Conservation (phyloP, 75 land plant genomes). For the Pinus albicaulis region DNA sequence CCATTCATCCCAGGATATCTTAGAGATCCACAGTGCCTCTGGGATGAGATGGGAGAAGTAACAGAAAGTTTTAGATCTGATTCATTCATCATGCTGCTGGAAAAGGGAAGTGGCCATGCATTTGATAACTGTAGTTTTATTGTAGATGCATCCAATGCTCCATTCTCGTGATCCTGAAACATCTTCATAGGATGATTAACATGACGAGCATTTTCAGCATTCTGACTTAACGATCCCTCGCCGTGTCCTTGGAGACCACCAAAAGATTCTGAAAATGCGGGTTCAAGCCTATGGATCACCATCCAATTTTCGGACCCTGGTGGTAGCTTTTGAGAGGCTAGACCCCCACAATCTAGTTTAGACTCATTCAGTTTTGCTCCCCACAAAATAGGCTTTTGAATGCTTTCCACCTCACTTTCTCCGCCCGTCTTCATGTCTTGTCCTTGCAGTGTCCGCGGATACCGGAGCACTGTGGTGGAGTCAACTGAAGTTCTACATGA, state of each 20-base stretch:
- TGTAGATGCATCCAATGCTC: slow-evolving; percentile 4
- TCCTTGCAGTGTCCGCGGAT: slow-evolving; percentile 11
- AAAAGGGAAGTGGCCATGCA: slow-evolving; percentile 2
- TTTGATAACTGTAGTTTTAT: slow-evolving; percentile 5
- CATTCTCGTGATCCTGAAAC: neutral
- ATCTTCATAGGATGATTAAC: neutral
- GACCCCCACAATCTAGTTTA: neutral
- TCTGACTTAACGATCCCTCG: neutral
- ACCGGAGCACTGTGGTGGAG: slow-evolving; percentile 8
- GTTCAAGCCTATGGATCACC: neutral
- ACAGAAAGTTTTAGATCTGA: slow-evolving; percentile 1
- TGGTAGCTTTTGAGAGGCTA: neutral
- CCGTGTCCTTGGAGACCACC: neutral
- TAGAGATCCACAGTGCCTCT: neutral
- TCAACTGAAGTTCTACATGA: slow-evolving; percentile 4
- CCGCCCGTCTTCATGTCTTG: slow-evolving; percentile 6
- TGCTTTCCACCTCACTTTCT: slow-evolving; percentile 4
- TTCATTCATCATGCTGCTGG: neutral
- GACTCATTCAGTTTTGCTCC: neutral
- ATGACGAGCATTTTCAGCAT: neutral
- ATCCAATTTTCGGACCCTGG: slow-evolving; percentile 1
- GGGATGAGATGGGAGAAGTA: neutral
- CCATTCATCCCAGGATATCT: neutral
- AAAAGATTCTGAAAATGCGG: neutral
- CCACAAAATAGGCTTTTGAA: slow-evolving; percentile 4